Evolutionary conservation across 108 stramenopile genomes (phyloP), one percentile per base, ranked within the genome.

Genomic region (Cyclotella distinguenda): DNA sequence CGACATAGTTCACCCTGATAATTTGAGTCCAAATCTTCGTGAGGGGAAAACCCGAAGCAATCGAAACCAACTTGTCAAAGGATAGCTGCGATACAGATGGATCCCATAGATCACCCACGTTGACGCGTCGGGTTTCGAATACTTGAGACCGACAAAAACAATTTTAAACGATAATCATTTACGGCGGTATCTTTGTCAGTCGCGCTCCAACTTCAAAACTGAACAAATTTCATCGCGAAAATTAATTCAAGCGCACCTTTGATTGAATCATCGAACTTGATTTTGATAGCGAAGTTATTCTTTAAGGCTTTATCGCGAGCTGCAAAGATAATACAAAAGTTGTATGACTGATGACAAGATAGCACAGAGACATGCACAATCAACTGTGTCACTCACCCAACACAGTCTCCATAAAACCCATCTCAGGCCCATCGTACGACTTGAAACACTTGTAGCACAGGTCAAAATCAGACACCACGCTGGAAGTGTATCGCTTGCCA

Each of bases 401-500:
- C 21, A 87, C 69, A 0, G 42, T 76, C 15, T 72, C 72, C 45
- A 80, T 72, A 54, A 90, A 87, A 11, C 66, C 49, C 21, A 86
- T 82, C 13, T 83, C 83, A 8, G 56, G 60, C 13, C 92, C 92
- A 13, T 63, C 77, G 64, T 90, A 89, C 28, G 82, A 79, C 4
- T 56, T 43, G 45, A 72, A 65, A 70, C 92, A 94, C 8, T 50
- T 60, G 33, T 60, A 56, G 51, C 92, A 94, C 10, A 94, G 77
- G 63, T 94, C 92, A 64, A 82, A 94, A 64, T 94, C 85, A 2
- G 78, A 60, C 9, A 85, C 31, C 30, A 81, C 82, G 23, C 27
- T 55, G 0, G 89, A 76, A 63, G 78, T 86, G 60, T 64, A 89
- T 5, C 92, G 84, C 42, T 77, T 73, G n/a, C 92, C 92, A 42